These are phyloP conservation scores for Cenchrus fungigraminus DNA, from an alignment of 176 grass and related monocot species.

Conservation along the genomic window DNA sequence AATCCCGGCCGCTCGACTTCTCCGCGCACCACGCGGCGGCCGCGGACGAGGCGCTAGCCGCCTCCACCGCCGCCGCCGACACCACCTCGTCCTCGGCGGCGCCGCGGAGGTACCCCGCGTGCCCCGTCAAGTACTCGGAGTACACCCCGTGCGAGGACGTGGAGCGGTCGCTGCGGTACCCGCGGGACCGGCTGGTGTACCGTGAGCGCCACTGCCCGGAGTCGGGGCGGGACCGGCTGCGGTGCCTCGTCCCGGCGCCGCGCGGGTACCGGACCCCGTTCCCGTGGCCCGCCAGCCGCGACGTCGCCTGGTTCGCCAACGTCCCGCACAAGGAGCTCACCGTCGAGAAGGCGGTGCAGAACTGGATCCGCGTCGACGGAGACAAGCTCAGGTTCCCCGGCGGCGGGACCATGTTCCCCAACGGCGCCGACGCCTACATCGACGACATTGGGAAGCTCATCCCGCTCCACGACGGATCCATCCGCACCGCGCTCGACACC, in stretches of 20 bases:
- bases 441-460: constrained; percentile 61
- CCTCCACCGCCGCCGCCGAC: neutral
- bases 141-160: constrained; percentile 97
- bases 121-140: constrained; percentile 73
- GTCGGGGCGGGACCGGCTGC: constrained; percentile 49
- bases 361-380: constrained; percentile 81
- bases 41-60: neutral
- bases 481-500: constrained; percentile 73
- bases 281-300: constrained; percentile 68
- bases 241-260: constrained; percentile 70
- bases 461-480: constrained; percentile 63
- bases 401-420: constrained; percentile 80
- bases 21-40: constrained; percentile 40
- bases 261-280: constrained; percentile 57
- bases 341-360: constrained; percentile 79
- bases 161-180: constrained; percentile 75
- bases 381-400: constrained; percentile 73
- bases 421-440: constrained; percentile 72
- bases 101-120: constrained; percentile 47
- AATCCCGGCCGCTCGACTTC: constrained; percentile 35
- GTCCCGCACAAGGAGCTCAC: constrained; percentile 81
- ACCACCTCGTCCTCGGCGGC: neutral
- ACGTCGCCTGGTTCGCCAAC: constrained; percentile 71
- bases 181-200: constrained; percentile 82
- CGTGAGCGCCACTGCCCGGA: constrained; percentile 88